Evolutionary conservation across 2,329 filamentous ascomycete species (phyloP).

Genomic region (Sordariomycetes sp.): DNA sequence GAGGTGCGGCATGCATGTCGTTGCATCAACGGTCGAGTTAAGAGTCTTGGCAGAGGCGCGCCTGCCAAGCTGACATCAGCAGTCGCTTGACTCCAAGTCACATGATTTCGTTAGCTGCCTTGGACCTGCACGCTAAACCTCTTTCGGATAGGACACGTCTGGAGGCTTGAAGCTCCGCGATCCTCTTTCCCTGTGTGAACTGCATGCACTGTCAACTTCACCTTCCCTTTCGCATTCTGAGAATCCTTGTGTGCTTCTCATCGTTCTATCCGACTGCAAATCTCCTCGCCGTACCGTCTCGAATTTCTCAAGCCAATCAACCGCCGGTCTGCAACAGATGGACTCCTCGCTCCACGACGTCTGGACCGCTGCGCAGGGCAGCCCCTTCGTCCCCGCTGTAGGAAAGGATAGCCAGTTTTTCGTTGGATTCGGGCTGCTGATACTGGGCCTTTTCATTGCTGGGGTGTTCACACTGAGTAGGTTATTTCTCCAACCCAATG

Average conservation of each 20-base stretch:
- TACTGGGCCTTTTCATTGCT: constrained; percentile 61
- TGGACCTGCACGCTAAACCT: background rate
- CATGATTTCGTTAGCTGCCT: background rate
- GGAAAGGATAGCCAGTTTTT: constrained; percentile 77
- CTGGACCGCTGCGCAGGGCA: constrained; percentile 86
- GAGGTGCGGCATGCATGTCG: background rate
- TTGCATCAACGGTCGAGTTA: background rate
- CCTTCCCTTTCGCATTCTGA: background rate
- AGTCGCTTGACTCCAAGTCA: background rate
- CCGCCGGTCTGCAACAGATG: constrained; percentile 38
- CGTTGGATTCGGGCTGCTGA: constrained; percentile 65
- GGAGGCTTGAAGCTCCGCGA: background rate
- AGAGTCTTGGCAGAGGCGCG: background rate
- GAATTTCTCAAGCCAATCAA: background rate
- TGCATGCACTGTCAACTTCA: background rate
- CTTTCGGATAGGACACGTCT: constrained; percentile 5
- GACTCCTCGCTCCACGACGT: constrained; percentile 76
- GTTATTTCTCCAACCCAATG: constrained; percentile 12
- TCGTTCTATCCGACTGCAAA: background rate
- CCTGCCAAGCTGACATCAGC: background rate
- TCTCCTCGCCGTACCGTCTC: constrained; percentile 1
- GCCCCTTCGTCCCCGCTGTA: constrained; percentile 71
- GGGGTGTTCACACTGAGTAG: constrained; percentile 81
- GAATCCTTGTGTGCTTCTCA: background rate
- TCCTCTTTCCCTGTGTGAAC: background rate